Conservation (phyloP, 2,329 filamentous ascomycete species). For the Nothopassalora personata region DNA sequence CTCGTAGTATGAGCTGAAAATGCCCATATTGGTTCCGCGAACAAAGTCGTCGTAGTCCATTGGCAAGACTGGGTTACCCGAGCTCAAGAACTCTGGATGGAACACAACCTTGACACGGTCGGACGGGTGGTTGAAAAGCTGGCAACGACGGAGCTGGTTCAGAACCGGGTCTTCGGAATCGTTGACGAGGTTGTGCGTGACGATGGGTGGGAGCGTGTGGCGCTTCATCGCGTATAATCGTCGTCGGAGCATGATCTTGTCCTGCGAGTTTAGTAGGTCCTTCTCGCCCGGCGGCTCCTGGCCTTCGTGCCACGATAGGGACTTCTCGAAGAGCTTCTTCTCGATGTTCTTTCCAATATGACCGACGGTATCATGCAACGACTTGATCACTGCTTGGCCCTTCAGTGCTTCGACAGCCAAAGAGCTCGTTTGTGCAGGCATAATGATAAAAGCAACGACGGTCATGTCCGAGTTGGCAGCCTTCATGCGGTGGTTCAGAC, state of each 20-base stretch:
- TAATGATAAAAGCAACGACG: slow-evolving; percentile 95
- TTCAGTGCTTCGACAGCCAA: slow-evolving; percentile 93
- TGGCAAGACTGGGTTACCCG: slow-evolving; percentile 87
- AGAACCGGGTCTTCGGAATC: slow-evolving; percentile 89
- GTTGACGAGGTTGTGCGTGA: slow-evolving; percentile 98
- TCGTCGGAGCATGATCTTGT: slow-evolving; percentile 85
- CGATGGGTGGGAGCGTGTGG: slow-evolving; percentile 81
- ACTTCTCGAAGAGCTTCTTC: slow-evolving; percentile 89
- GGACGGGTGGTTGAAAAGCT: slow-evolving; percentile 91
- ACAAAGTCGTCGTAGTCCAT: slow-evolving; percentile 99
- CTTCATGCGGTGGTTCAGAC: slow-evolving; percentile 91
- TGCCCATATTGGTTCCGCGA: slow-evolving; percentile 87
- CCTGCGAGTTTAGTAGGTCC: slow-evolving; percentile 85
- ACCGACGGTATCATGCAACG: slow-evolving; percentile 84
- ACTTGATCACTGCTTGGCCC: slow-evolving; percentile 96
- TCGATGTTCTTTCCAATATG: slow-evolving; percentile 90
- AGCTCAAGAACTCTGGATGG: slow-evolving; percentile 96
- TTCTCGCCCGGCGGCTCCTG: slow-evolving; percentile 92
- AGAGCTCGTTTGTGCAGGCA: slow-evolving; percentile 94
- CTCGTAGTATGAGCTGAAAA: slow-evolving; percentile 98
- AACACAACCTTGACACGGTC: slow-evolving; percentile 98
- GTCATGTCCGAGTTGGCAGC: slow-evolving; percentile 78
- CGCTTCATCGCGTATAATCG: slow-evolving; percentile 97
- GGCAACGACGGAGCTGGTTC: slow-evolving; percentile 90
- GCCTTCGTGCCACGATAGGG: slow-evolving; percentile 91